Evolutionary conservation across 2,329 filamentous ascomycete genomes (phyloP).

Genomic region (Xylaria sp.): DNA sequence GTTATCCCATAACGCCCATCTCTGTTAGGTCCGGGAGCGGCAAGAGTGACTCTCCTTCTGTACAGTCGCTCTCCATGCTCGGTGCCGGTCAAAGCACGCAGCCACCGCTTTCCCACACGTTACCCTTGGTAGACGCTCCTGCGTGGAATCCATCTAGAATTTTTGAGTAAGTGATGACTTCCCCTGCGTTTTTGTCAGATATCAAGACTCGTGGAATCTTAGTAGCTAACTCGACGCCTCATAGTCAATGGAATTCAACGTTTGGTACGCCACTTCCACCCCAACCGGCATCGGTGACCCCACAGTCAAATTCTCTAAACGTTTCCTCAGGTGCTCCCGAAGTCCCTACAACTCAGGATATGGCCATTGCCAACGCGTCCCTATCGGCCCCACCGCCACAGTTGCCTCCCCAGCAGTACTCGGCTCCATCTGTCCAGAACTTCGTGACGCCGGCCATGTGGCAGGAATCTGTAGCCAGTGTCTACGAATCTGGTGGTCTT

Average conservation of each 20-base stretch:
- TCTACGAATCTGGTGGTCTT: slow-evolving; percentile 70
- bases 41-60: slow-evolving; percentile 80
- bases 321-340: slow-evolving; percentile 65
- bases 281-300: slow-evolving; percentile 55
- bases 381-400: slow-evolving; percentile 59
- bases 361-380: slow-evolving; percentile 60
- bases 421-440: slow-evolving; percentile 63
- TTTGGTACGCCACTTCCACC: slow-evolving; percentile 77
- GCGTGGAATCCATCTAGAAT: slow-evolving; percentile 88
- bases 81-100: slow-evolving; percentile 66
- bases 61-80: slow-evolving; percentile 79
- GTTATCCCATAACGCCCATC: slow-evolving; percentile 83
- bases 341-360: slow-evolving; percentile 64
- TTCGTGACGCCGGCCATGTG: slow-evolving; percentile 79
- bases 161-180: slow-evolving; percentile 78
- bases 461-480: slow-evolving; percentile 76
- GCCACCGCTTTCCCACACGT: slow-evolving; percentile 62
- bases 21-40: slow-evolving; percentile 77
- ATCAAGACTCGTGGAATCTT: background rate
- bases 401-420: slow-evolving; percentile 63
- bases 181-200: background rate
- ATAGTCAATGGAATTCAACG: slow-evolving; percentile 92
- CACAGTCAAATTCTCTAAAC: slow-evolving; percentile 64
- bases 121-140: slow-evolving; percentile 71
- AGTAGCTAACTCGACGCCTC: slow-evolving; percentile 42